Evolutionary conservation across 768 basidiomycete species (phyloP), one percentile per base, ranked within the genome.

Genomic region (Podaxis carcinomalis): DNA sequence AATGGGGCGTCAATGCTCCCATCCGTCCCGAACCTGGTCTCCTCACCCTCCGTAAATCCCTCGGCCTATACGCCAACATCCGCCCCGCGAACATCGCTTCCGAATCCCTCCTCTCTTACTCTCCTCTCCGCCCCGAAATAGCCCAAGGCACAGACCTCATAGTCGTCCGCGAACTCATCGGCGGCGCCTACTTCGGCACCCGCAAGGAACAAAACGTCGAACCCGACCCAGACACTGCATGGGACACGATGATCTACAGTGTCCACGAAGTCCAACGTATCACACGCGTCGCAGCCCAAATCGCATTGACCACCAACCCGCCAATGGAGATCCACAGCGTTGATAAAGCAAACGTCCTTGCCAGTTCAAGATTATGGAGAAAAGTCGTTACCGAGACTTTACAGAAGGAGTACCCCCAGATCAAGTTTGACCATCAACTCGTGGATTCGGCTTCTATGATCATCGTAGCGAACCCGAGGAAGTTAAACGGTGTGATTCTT

Each of bases 331-430:
- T 99, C 61, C 92, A 93, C 74, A 96, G 94, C 0, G 81, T 99
- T 73, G 97, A 99, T 81, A 99, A 99, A 77, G 97, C 97, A 57
- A 99, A 99, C 75, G 97, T 99, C 21, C 86, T 99, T 58, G 97
- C 97, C 23, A 92, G 86, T 69, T 96, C 93, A 37, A 80, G 97
- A 52, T 78, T 99, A 44, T 99, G 97, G 97, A 79, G 97, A 61
- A 94, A 88, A 73, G 90, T 93, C 21, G 96, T 97, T 57, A 89
- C 85, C 1, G 93, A 97, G 69, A 87, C 90, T 1, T 74, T 97
- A 66, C 75, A 82, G 52, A 83, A 83, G 35, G 97, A 99, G 73
- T 98, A 90, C 74, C 95, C 96, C 5, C 87, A 93, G 68, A 73
- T 98, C 39, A 82, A 83, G 67, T 75, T 98, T 51, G 89, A 95